Conservation (phyloP, 129 eudicot genomes). For the Silybum marianum region DNA sequence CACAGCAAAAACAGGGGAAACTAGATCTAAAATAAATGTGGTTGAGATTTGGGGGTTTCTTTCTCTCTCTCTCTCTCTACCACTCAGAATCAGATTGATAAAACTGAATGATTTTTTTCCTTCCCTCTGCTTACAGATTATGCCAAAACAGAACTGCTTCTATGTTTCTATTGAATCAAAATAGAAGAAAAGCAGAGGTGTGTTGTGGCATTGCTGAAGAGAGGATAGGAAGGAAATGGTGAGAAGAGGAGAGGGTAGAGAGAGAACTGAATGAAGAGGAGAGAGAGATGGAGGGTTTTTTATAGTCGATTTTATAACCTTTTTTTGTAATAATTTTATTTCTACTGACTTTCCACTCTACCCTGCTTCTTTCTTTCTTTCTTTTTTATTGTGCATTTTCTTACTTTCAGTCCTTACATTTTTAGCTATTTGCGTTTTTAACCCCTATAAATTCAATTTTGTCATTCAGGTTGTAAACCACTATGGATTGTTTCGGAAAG, state of each 20-base stretch:
- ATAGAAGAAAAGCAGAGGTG: constrained; percentile 18
- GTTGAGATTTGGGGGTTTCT: constrained; percentile 21
- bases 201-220: constrained; percentile 40
- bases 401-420: not conserved
- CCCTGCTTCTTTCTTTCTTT: not conserved
- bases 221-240: constrained; percentile 32
- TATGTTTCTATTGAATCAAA: constrained; percentile 14
- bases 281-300: constrained; percentile 37
- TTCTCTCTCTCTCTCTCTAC: not conserved
- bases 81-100: constrained; percentile 24
- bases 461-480: not conserved
- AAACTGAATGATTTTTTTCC: not conserved
- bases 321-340: constrained; percentile 14
- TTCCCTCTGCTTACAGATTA: constrained; percentile 31
- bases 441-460: not conserved
- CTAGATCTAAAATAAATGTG: constrained; percentile 26
- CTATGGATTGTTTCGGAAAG: not conserved
- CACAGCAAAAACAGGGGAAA: constrained; percentile 18
- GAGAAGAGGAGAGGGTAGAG: constrained; percentile 7
- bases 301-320: constrained; percentile 24
- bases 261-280: constrained; percentile 28
- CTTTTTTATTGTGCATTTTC: not conserved
- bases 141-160: constrained; percentile 22
- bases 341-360: constrained; percentile 12
- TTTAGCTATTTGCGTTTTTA: not conserved